Evolutionary conservation across 2,329 filamentous ascomycete species (phyloP), one percentile per base, ranked within the genome.

Genomic region (Trichophyton simii): DNA sequence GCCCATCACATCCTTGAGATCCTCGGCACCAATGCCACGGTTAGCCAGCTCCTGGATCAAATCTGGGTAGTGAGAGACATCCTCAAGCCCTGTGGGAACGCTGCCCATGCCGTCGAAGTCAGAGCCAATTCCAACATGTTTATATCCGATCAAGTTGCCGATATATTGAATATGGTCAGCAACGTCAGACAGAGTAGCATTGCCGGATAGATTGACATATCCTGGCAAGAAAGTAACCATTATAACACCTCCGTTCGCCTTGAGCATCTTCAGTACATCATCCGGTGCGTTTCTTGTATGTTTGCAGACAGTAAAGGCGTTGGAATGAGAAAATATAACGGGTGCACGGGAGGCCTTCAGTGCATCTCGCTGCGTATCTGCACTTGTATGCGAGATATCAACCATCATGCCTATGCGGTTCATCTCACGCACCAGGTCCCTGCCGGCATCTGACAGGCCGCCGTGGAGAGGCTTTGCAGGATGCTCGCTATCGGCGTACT

Each of bases 401-500:
- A 97, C 88, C n/a, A 96, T 84, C 86, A 96, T 91, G 28, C 92
- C 92, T 1, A 96, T 78, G 2, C 92, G 83, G 72, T 96, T 97
- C 91, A 97, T 96, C 77, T 97, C 92, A 41, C 79, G 79, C 52
- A 97, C 79, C 0, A 96, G 75, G 11, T 79, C 71, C 59, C 83
- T 81, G 3, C 92, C 92, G 0, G 80, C 80, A 0, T 80, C 77
- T 63, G 87, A 92, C 1, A 97, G 79, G 1, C 92, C 92, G 72
- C 63, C 82, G 78, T 72, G 74, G 20, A 70, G 63, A 28, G 70
- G 70, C 44, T 70, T 41, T 70, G 75, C 59, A 20, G 70, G 62
- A 58, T 94, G 74, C 2, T 91, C 91, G 3, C 91, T 88, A 71
- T 96, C 92, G 57, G 91, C 90, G 72, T 88, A 96, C 58, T 79